Base-by-base conservation (phyloP, 2,329 filamentous ascomycete species). In the Nemania abortiva region DNA sequence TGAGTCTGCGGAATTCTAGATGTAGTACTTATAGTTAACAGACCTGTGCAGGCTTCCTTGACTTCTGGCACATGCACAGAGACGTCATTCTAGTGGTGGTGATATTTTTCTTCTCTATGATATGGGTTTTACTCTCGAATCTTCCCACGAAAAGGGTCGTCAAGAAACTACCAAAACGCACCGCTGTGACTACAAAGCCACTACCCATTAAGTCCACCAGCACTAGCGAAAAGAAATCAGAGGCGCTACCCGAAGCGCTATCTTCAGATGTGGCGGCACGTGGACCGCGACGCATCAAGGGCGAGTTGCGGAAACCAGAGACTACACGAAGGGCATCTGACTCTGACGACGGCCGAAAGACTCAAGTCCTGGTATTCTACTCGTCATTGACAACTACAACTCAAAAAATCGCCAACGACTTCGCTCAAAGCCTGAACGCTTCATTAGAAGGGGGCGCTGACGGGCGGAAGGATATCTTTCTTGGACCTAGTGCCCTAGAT, bases 341-440 rank as follows among this genome's bases (percentile, higher is more conserved):
- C 52, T 22, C 63, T 53, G 80, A 80, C 63, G 34, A 82, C 49
- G 74, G 74, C 11, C 79, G 83, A 29, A 86, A 85, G 58, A 86
- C 94, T 63, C 92, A 95, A 77, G 87, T 92, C 2, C 81, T 97
- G 18, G 82, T 98, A 37, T 98, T 98, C 83, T 98, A 92, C 83
- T 95, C 94, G 1, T 97, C 95, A 0, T 84, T 98, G 65, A 97
- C 93, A 2, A 93, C 91, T 2, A 92, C 89, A 37, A 98, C 95
- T 0, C 91, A 95, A 78, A 90, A 88, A 75, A 89, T 90, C 67
- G 92, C 92, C 1, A 86, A 88, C 27, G 83, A 86, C 1, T 88
- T 96, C 57, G 81, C 85, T n/a, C 83, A 88, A 66, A 80, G 82
- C 1, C 79, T 95, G 31, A 83, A 84, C 22, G 69, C 76, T 73